Percentiles rank a stretch among this genome's conserved stretches.
phyloP scores from a whole-genome alignment of 2,329 filamentous ascomycete species.

The Monosporascus sp. region DNA sequence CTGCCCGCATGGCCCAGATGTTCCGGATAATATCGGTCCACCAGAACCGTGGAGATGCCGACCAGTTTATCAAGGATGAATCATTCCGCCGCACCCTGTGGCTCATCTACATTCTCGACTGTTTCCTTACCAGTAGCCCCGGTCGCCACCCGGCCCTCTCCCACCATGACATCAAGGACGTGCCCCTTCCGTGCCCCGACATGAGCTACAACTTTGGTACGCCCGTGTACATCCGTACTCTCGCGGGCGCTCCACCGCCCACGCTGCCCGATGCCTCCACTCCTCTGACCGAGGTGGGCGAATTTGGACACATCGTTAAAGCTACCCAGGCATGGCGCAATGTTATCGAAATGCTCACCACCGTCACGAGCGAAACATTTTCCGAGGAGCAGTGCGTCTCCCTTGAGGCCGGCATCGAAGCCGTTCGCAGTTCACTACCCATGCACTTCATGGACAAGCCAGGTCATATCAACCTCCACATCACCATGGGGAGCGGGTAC shows the following conservation, averaged over 20 bases:
- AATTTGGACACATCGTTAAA: constrained; percentile 57
- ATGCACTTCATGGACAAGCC: constrained; percentile 58
- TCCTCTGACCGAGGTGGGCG: constrained; percentile 48
- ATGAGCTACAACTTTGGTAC: constrained; percentile 60
- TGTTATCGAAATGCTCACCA: constrained; percentile 56
- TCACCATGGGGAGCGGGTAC: constrained; percentile 59
- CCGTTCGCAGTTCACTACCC: constrained; percentile 47
- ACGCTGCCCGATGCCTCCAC: constrained; percentile 31
- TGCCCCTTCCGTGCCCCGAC: constrained; percentile 53
- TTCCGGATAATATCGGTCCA: constrained; percentile 54
- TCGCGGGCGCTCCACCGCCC: constrained; percentile 35
- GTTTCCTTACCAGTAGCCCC: constrained; percentile 56
- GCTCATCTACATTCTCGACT: constrained; percentile 59
- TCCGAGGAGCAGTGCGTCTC: constrained; percentile 47
- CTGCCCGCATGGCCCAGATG: constrained; percentile 61
- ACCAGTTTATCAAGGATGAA: constrained; percentile 56
- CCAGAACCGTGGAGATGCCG: constrained; percentile 44
- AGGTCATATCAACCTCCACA: constrained; percentile 55
- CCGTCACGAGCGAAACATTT: constrained; percentile 44
- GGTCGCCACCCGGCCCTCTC: constrained; percentile 53
- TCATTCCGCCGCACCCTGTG: constrained; percentile 56
- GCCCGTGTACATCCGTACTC: constrained; percentile 52
- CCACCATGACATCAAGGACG: constrained; percentile 47
- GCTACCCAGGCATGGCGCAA: constrained; percentile 58
- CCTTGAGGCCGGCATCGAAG: constrained; percentile 50